Conservation (phyloP, 345 rosid species). For the Rhizophora mangle region DNA sequence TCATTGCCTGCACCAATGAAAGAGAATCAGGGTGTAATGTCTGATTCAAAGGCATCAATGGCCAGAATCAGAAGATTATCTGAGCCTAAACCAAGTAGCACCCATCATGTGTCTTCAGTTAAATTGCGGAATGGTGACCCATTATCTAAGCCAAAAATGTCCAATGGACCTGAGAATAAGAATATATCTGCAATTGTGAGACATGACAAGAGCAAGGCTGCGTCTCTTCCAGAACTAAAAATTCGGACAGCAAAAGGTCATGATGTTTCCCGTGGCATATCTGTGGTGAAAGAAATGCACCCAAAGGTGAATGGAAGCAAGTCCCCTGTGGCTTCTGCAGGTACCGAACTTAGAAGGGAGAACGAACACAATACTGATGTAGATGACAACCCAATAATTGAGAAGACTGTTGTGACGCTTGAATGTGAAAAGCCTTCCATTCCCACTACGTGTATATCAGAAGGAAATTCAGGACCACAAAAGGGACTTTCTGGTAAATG, state of each 20-base stretch:
- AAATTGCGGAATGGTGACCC: slow-evolving; percentile 39
- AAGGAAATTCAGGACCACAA: slow-evolving; percentile 29
- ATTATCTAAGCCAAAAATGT: slow-evolving; percentile 40
- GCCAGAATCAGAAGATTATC: slow-evolving; percentile 76
- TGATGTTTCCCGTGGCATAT: slow-evolving; percentile 31
- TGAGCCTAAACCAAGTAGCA: slow-evolving; percentile 57
- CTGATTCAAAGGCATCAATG: slow-evolving; percentile 57
- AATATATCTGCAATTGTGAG: slow-evolving; percentile 78
- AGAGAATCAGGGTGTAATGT: slow-evolving; percentile 37
- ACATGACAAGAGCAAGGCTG: slow-evolving; percentile 69
- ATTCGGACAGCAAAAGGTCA: slow-evolving; percentile 44
- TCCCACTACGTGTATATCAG: slow-evolving; percentile 34
- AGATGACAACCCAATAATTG: slow-evolving; percentile 58
- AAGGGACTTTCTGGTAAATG: slow-evolving; percentile 20
- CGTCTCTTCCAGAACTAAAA: slow-evolving; percentile 79
- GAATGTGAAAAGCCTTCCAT: slow-evolving; percentile 51
- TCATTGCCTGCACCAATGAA: slow-evolving; percentile 61
- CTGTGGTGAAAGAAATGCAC: slow-evolving; percentile 29
- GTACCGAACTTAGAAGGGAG: slow-evolving; percentile 31
- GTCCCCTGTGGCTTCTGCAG: slow-evolving; percentile 30
- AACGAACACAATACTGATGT: slow-evolving; percentile 38
- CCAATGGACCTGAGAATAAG: slow-evolving; percentile 55
- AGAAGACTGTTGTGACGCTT: slow-evolving; percentile 67
- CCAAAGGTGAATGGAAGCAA: slow-evolving; percentile 32
- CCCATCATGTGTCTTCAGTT: slow-evolving; percentile 40